Evolutionary conservation across 768 basidiomycete species (phyloP), one percentile per base, ranked within the genome.

Genomic region (Rhizopogon vesiculosus): DNA sequence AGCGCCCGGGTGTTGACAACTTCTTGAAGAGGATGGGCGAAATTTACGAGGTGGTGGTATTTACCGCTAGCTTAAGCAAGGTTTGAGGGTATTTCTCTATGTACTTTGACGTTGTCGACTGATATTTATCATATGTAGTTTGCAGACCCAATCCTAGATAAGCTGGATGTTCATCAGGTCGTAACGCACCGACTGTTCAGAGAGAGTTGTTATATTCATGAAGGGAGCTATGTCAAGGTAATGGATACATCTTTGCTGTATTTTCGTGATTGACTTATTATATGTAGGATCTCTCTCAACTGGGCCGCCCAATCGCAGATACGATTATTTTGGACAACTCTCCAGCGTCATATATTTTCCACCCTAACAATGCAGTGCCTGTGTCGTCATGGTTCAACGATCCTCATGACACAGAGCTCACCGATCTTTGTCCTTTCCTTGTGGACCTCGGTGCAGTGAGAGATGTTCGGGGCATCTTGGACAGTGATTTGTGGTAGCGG

Each of bases 201-300:
- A 59, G 94, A 97, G 72, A 93, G 90, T 66, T 97, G 94, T 72
- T 96, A 94, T 69, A 95, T 93, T 66, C 92, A 96, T 73, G 87
- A 87, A 70, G 93, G 93, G 28, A 95, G 93, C 75, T 97, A 95
- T 69, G 93, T 97, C 72, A 97, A 97, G 82, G 93, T 93, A 53
- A 46, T 77, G 62, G 54, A 7, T 16, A 9, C 19, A 45, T 25
- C 6, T 44, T 45, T 51, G 9, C 43, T 50, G 58, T 15, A 55
- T 56, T 16, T 53, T 16, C 56, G 39, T 35, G 9, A 51, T 33
- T 12, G 45, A 13, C 29, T 16, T 33, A 33, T 45, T n/a, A 15
- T 16, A 15, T 53, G n/a, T 45, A 87, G 85, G 87, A 89, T 64
- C 74, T 89, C 22, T 89, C 87, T 8, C 86, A 87, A 67, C 78